Percentiles rank a stretch among this genome's conserved stretches.
Conservation (phyloP, 495 filamentous ascomycete genomes). For the Neurospora sp. region DNA sequence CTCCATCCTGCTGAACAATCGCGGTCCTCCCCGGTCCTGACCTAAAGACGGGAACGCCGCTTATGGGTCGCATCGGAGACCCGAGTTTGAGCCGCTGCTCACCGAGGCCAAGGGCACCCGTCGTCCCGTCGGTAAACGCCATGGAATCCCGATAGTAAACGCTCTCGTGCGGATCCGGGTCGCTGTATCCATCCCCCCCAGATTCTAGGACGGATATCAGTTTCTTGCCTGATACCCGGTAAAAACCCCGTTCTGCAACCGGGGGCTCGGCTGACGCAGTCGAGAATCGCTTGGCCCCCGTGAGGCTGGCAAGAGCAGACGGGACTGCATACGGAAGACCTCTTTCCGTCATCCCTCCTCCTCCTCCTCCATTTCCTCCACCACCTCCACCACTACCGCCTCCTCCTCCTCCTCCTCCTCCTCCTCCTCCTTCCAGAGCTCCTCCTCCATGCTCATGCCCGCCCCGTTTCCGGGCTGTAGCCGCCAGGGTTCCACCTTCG, state of each 20-base stretch:
- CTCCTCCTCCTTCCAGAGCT: neutral
- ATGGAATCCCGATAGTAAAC: slow-evolving; percentile 41
- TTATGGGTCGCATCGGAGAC: slow-evolving; percentile 38
- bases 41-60: slow-evolving; percentile 33
- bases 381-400: slow-evolving; percentile 13
- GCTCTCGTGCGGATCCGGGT: slow-evolving; percentile 42
- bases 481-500: slow-evolving; percentile 14
- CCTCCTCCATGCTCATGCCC: neutral
- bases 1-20: slow-evolving; percentile 9
- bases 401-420: slow-evolving; percentile 1
- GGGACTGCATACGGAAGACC: slow-evolving; percentile 48
- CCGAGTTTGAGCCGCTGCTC: slow-evolving; percentile 27
- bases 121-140: slow-evolving; percentile 29
- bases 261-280: slow-evolving; percentile 31
- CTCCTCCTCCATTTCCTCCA: slow-evolving; percentile 13
- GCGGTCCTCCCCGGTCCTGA: slow-evolving; percentile 36
- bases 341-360: slow-evolving; percentile 34
- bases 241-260: slow-evolving; percentile 36
- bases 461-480: neutral
- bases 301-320: slow-evolving; percentile 40
- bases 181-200: slow-evolving; percentile 62
- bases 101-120: neutral
- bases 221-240: slow-evolving; percentile 58
- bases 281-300: slow-evolving; percentile 37
- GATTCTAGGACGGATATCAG: slow-evolving; percentile 59